These are phyloP conservation scores for Lachancea dasiensis DNA, from an alignment of 805 yeast species.

Conservation along the genomic window DNA sequence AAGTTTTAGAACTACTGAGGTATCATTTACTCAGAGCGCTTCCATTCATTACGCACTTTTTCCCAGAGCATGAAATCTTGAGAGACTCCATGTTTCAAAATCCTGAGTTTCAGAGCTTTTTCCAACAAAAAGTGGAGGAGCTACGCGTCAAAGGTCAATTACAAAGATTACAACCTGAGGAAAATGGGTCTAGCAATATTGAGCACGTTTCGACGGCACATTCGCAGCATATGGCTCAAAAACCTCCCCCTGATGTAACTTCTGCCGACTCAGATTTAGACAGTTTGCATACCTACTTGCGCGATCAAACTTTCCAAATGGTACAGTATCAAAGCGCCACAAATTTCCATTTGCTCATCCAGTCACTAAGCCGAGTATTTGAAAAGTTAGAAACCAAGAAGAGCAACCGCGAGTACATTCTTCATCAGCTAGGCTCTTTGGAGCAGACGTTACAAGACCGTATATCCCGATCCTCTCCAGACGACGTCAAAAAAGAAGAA, in stretches of 20 bases:
- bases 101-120: slow-evolving; percentile 22
- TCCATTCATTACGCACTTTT: slow-evolving; percentile 25
- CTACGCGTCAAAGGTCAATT: slow-evolving; percentile 4
- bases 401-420: slow-evolving; percentile 22
- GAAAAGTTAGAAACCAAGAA: slow-evolving; percentile 26
- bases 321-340: slow-evolving; percentile 27
- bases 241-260: neutral
- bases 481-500: slow-evolving; percentile 16
- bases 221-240: neutral
- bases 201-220: neutral
- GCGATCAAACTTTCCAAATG: slow-evolving; percentile 19
- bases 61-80: slow-evolving; percentile 30
- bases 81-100: slow-evolving; percentile 20
- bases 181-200: neutral
- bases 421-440: slow-evolving; percentile 21
- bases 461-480: slow-evolving; percentile 18
- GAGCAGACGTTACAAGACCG: slow-evolving; percentile 20
- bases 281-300: slow-evolving; percentile 4
- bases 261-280: slow-evolving; percentile 1
- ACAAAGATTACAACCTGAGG: slow-evolving; percentile 2
- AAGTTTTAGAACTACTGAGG: slow-evolving; percentile 22
- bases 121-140: slow-evolving; percentile 14
- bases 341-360: slow-evolving; percentile 23
- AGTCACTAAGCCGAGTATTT: slow-evolving; percentile 24
- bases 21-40: slow-evolving; percentile 20